Evolutionary conservation across 2,329 filamentous ascomycete genomes (phyloP).

Genomic region (Diaporthe ampelina): DNA sequence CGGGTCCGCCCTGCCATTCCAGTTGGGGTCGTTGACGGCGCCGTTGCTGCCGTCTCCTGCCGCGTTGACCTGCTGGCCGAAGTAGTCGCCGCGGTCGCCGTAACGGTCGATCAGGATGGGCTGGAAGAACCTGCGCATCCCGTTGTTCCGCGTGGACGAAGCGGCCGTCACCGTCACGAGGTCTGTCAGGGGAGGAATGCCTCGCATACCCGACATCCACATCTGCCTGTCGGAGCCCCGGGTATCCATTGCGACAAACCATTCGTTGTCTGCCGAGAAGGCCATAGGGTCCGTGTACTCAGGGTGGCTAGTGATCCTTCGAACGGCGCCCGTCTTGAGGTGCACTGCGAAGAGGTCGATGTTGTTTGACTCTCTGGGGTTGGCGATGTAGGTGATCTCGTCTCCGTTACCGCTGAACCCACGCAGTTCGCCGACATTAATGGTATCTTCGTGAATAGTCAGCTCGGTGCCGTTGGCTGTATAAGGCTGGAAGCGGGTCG

Average conservation of each 20-base stretch:
- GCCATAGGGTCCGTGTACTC: slow-evolving; percentile 60
- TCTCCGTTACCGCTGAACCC: slow-evolving; percentile 58
- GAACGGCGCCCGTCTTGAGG: slow-evolving; percentile 55
- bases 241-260: slow-evolving; percentile 59
- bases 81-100: slow-evolving; percentile 60
- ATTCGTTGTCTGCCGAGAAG: slow-evolving; percentile 59
- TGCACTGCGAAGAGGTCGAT: slow-evolving; percentile 60
- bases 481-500: slow-evolving; percentile 44
- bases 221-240: slow-evolving; percentile 55
- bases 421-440: slow-evolving; percentile 59
- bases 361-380: slow-evolving; percentile 57
- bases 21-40: slow-evolving; percentile 59
- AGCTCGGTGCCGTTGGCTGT: slow-evolving; percentile 47
- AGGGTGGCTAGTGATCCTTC: slow-evolving; percentile 58
- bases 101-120: slow-evolving; percentile 58
- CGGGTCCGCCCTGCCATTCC: slow-evolving; percentile 63
- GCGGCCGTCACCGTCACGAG: slow-evolving; percentile 50
- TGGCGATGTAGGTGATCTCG: slow-evolving; percentile 58
- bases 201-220: slow-evolving; percentile 56
- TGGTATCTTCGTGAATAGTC: slow-evolving; percentile 48
- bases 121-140: slow-evolving; percentile 60
- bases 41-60: slow-evolving; percentile 52
- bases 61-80: slow-evolving; percentile 58
- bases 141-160: slow-evolving; percentile 61
- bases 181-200: slow-evolving; percentile 58